Evolutionary conservation across 345 rosid species (phyloP).

Genomic region (Geranium brycei): DNA sequence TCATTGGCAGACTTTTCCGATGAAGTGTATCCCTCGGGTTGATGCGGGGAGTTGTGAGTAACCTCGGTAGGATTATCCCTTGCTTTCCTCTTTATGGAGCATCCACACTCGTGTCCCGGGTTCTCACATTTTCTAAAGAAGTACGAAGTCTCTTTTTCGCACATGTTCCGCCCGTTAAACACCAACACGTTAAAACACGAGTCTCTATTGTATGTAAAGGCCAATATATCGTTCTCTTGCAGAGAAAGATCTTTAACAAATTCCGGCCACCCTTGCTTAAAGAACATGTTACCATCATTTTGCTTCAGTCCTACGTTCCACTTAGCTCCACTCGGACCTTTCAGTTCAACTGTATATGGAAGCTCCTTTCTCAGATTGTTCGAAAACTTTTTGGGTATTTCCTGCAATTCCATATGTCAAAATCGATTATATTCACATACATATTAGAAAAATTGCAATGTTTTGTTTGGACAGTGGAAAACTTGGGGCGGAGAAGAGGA

Average conservation of each 20-base stretch:
- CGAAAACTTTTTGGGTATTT: conserved; percentile 45
- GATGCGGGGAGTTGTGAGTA: too few species aligned
- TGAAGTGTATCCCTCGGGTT: too few species aligned
- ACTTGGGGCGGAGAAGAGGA: too few species aligned
- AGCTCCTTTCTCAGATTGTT: conserved; percentile 38
- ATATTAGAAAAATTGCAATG: too few species aligned
- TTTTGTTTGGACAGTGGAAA: too few species aligned
- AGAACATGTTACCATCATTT: conserved; percentile 24
- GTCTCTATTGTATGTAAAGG: conserved; percentile 52
- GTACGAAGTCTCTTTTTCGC: conserved; percentile 59
- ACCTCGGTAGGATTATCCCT: conserved; percentile 4
- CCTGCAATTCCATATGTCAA: conserved; percentile 18
- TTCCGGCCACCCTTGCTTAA: conserved; percentile 48
- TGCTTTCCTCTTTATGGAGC: conserved; percentile 16
- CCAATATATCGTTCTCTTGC: conserved; percentile 49
- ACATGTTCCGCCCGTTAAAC: conserved; percentile 43
- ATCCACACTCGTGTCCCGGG: conserved; percentile 17
- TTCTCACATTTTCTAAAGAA: conserved; percentile 40
- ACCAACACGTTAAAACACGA: conserved; percentile 58
- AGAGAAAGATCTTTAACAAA: conserved; percentile 44
- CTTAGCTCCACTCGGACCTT: conserved; percentile 48
- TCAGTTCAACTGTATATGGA: conserved; percentile 38
- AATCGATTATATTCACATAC: too few species aligned
- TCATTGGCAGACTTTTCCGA: too few species aligned
- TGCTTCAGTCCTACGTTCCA: conserved; percentile 41